phyloP scores from a whole-genome alignment of 495 filamentous ascomycete species.

The Hyaloscypha variabilis region DNA sequence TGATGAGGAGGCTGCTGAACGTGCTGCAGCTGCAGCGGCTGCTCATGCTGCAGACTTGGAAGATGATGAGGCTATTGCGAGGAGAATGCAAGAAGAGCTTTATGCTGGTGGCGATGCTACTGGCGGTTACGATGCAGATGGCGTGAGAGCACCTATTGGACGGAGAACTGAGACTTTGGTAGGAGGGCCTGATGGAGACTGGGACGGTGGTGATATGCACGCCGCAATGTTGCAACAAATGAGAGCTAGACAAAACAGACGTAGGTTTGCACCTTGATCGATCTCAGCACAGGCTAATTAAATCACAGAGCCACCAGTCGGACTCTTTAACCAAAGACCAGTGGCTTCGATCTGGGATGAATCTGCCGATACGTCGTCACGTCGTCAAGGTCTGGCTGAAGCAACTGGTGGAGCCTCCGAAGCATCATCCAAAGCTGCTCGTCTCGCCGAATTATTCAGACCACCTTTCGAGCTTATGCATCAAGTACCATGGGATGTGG shows the following conservation, averaged over 20 bases:
- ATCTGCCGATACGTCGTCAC: slow-evolving; percentile 38
- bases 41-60: slow-evolving; percentile 51
- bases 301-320: slow-evolving; percentile 40
- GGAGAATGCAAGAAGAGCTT: slow-evolving; percentile 87
- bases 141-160: slow-evolving; percentile 86
- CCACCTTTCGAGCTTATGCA: slow-evolving; percentile 89
- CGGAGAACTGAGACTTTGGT: slow-evolving; percentile 91
- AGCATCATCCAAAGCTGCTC: slow-evolving; percentile 65
- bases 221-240: slow-evolving; percentile 69
- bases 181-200: slow-evolving; percentile 67
- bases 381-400: slow-evolving; percentile 56
- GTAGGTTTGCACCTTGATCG: background rate
- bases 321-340: slow-evolving; percentile 87
- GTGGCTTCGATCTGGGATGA: slow-evolving; percentile 75
- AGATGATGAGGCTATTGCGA: slow-evolving; percentile 92
- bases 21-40: slow-evolving; percentile 20
- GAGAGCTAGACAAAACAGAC: slow-evolving; percentile 46
- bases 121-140: slow-evolving; percentile 54
- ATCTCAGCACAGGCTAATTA: background rate
- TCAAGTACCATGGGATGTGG: slow-evolving; percentile 72
- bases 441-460: slow-evolving; percentile 86
- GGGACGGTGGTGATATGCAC: slow-evolving; percentile 61
- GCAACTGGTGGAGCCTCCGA: slow-evolving; percentile 78
- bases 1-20: slow-evolving; percentile 7
- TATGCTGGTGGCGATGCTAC: slow-evolving; percentile 60